Percentiles rank a stretch among this genome's conserved stretches.
Evolutionary conservation across 2,329 filamentous ascomycete genomes (phyloP).

Genomic region (Elsinoe necatrix): DNA sequence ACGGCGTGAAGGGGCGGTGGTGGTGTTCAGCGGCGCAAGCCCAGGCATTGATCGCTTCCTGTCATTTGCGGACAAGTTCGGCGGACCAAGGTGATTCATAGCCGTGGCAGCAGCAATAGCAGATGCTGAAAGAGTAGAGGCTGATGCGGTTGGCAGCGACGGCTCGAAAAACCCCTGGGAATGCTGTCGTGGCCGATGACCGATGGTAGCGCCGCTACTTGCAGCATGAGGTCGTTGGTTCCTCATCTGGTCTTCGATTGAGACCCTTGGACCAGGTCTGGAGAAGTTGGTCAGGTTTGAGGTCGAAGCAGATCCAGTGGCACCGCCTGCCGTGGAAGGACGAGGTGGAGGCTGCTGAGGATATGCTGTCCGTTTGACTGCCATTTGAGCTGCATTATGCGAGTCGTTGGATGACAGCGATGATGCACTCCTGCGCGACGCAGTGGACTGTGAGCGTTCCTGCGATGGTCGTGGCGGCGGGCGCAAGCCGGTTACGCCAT

Average conservation of each 20-base stretch:
- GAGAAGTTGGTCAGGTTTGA: slow-evolving; percentile 30
- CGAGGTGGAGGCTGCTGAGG: slow-evolving; percentile 25
- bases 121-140: slow-evolving; percentile 49
- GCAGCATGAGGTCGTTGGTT: slow-evolving; percentile 25
- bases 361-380: slow-evolving; percentile 32
- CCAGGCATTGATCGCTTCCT: slow-evolving; percentile 69
- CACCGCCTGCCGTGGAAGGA: slow-evolving; percentile 28
- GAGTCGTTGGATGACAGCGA: slow-evolving; percentile 34
- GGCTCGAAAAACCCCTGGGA: slow-evolving; percentile 72
- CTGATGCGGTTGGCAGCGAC: slow-evolving; percentile 47
- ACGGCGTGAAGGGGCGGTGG: slow-evolving; percentile 17
- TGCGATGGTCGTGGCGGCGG: slow-evolving; percentile 13
- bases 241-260: slow-evolving; percentile 27
- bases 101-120: slow-evolving; percentile 74
- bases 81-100: slow-evolving; percentile 44
- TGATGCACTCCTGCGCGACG: slow-evolving; percentile 30
- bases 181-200: slow-evolving; percentile 57
- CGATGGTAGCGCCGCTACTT: slow-evolving; percentile 27
- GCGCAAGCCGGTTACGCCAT: slow-evolving; percentile 5
- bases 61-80: slow-evolving; percentile 22
- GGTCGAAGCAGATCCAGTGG: slow-evolving; percentile 26
- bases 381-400: slow-evolving; percentile 29
- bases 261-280: slow-evolving; percentile 25
- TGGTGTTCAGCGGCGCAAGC: slow-evolving; percentile 44
- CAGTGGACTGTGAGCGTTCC: slow-evolving; percentile 26